These are phyloP conservation scores for Phaeotremella fagi DNA, from an alignment of 768 basidiomycete genomes.

Conservation along the genomic window DNA sequence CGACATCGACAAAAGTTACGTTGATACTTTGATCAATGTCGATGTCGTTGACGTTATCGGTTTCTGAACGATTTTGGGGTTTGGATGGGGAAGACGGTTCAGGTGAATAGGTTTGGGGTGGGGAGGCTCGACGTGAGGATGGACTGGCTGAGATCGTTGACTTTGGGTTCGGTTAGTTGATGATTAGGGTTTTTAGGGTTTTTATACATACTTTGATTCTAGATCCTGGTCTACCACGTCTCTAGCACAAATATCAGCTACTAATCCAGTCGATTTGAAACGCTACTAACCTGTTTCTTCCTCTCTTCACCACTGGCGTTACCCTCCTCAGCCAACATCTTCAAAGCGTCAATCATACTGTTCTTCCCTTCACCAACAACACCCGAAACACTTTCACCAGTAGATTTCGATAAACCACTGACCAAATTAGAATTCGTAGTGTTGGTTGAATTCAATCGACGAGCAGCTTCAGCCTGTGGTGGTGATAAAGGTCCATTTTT, in stretches of 20 bases:
- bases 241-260: background rate
- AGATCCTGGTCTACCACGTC: slow-evolving; percentile 6
- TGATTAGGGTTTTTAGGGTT: background rate
- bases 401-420: background rate
- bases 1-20: slow-evolving; percentile 38
- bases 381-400: background rate
- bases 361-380: background rate
- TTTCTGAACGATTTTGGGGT: background rate
- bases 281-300: background rate
- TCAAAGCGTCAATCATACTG: slow-evolving; percentile 34
- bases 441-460: slow-evolving; percentile 14
- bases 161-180: slow-evolving; percentile 2
- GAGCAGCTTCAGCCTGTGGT: slow-evolving; percentile 22
- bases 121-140: background rate
- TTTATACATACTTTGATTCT: background rate
- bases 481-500: slow-evolving; percentile 21
- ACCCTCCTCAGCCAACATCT: slow-evolving; percentile 22
- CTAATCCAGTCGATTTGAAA: background rate
- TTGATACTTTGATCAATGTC: slow-evolving; percentile 32
- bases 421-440: background rate
- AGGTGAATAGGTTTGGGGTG: background rate
- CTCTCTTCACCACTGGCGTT: background rate
- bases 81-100: slow-evolving; percentile 4
- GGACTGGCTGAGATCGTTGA: slow-evolving; percentile 9
- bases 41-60: background rate